These are phyloP conservation scores for Rhizopogon salebrosus DNA, from an alignment of 768 basidiomycete genomes.

Conservation along the genomic window DNA sequence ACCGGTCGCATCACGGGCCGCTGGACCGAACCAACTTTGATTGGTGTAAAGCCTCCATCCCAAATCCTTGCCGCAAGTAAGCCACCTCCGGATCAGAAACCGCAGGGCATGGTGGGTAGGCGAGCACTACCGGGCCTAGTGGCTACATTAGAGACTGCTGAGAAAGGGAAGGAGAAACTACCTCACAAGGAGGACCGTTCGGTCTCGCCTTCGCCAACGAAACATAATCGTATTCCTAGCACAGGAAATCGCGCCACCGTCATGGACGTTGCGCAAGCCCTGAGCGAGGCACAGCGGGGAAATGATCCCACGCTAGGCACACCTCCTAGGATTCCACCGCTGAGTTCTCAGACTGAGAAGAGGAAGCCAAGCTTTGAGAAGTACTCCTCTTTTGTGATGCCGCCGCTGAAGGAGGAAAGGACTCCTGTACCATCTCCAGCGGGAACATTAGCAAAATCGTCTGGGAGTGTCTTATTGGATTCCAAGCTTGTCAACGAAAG, in stretches of 20 bases:
- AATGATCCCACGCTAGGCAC: constrained; percentile 9
- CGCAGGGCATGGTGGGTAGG: constrained; percentile 28
- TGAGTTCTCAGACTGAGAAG: constrained; percentile 39
- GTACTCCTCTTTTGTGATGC: constrained; percentile 57
- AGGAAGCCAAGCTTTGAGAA: constrained; percentile 65
- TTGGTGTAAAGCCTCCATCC: constrained; percentile 24
- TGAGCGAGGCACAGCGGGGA: constrained; percentile 32
- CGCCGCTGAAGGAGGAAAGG: constrained; percentile 62
- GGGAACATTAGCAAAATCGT: constrained; percentile 42
- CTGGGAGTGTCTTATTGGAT: constrained; percentile 2
- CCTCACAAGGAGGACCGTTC: constrained; percentile 8
- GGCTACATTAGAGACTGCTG: neutral
- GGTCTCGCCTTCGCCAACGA: constrained; percentile 30
- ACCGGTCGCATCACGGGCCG: constrained; percentile 22
- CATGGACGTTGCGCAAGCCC: constrained; percentile 73
- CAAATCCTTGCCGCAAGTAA: neutral
- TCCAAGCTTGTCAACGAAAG: constrained; percentile 9
- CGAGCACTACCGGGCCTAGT: constrained; percentile 39
- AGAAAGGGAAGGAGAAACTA: constrained; percentile 14
- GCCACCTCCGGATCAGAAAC: constrained; percentile 7
- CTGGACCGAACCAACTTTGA: constrained; percentile 28
- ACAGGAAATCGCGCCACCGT: constrained; percentile 66
- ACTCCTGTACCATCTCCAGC: constrained; percentile 54
- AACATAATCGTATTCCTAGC: constrained; percentile 56
- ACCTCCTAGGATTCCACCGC: constrained; percentile 8